Conservation (phyloP, 768 basidiomycete species). For the Brasilioporus rufonigricans region DNA sequence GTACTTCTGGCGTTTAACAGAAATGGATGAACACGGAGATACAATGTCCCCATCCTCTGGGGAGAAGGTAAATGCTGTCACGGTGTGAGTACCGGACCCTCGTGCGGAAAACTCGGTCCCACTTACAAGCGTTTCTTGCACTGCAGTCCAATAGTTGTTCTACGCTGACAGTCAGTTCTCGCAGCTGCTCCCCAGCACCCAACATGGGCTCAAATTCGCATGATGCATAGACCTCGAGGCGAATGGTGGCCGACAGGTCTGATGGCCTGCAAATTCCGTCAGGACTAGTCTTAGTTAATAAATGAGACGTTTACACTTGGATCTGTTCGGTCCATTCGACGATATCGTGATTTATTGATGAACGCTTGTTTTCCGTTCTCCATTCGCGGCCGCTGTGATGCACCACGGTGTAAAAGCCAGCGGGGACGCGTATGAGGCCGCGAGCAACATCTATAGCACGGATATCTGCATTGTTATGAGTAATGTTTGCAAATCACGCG, state of each 20-base stretch:
- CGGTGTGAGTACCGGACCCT: neutral
- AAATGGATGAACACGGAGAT: neutral
- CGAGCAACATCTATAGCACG: neutral
- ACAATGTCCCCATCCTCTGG: neutral
- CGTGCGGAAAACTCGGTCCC: neutral
- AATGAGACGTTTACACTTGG: neutral
- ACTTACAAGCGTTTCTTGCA: neutral
- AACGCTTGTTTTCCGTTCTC: neutral
- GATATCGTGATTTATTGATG: neutral
- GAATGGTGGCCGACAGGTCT: neutral
- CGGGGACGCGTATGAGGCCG: neutral
- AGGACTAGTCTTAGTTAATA: neutral
- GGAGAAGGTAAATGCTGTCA: neutral
- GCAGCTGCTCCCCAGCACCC: neutral
- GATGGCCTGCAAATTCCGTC: neutral
- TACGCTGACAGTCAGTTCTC: neutral
- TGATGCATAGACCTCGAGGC: neutral
- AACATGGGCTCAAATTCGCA: neutral
- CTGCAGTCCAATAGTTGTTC: neutral
- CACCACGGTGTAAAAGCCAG: neutral
- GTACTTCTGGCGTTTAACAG: neutral
- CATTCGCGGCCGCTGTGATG: neutral
- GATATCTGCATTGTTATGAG: neutral
- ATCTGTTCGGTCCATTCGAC: neutral
- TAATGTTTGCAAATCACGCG: neutral